Evolutionary conservation across 2,329 filamentous ascomycete species (phyloP), one percentile per base, ranked within the genome.

Genomic region (Eutypella sp.): DNA sequence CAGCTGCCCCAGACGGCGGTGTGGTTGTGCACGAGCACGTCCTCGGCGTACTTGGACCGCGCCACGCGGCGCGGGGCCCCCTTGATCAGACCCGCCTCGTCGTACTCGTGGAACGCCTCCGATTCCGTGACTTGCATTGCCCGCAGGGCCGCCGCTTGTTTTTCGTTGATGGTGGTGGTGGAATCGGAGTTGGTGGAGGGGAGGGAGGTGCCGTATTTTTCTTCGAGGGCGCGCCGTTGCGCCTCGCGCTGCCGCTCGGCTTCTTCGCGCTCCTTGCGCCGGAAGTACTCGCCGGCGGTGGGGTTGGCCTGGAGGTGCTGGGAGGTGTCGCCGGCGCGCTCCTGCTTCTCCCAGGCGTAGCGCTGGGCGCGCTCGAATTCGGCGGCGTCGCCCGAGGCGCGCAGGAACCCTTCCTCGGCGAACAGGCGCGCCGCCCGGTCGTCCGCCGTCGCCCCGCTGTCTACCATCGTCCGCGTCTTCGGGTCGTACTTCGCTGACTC

Each of bases 401-500:
- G 82, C 69, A 95, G 81, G 65, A 95, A 97, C 39, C 92, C 92
- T 58, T 97, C 91, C 58, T 97, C 93, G 4, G 91, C 91, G 46
- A 93, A 92, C 5, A 95, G 68, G 24, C 85, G 82, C 7, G 91
- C 87, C 3, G 88, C 87, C 56, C 84, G 85, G 69, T 95, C 89
- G 6, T 11, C 29, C 29, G 29, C 29, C 25, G 84, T 87, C 6
- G 87, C 89, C 40, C 90, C 89, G 51, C 81, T 83, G 61, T 95
- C 89, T 19, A 95, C 86, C 76, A 99, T 89, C 8, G 87, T 85
- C 57, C 93, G 80, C 11, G 91, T 96, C 65, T 99, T 99, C 0
- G 93, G 93, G 61, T 99, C 92, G 68, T 99, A 99, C 66, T 95
- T 95, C 2, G 95, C 93, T 1, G 91, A 96, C 60, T 99, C 93